Conservation (phyloP, 805 yeast species). For the Nakazawaea peltata region DNA sequence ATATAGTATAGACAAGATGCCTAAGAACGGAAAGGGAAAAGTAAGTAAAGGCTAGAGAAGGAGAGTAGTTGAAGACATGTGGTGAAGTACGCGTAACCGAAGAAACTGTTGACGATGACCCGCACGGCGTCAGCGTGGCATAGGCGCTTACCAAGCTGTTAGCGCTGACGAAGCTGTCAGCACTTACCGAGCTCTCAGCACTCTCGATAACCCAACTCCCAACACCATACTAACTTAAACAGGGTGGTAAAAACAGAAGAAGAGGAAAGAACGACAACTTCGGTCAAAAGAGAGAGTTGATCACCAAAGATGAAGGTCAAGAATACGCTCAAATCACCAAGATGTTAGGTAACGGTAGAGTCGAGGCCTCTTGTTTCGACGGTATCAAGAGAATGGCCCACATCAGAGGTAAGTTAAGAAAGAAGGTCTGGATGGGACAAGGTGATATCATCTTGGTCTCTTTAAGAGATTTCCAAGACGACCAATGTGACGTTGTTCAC, state of each 20-base stretch:
- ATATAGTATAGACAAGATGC: conserved; percentile 7
- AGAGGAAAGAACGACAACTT: conserved; percentile 96
- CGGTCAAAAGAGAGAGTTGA: conserved; percentile 89
- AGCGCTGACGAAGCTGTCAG: too few relatives aligned
- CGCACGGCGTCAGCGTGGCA: too few relatives aligned
- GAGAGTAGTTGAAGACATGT: background rate
- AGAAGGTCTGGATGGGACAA: conserved; percentile 99
- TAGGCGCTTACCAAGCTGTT: too few relatives aligned
- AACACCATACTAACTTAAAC: background rate
- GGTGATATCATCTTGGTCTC: conserved; percentile 96
- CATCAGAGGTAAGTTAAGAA: conserved; percentile 97
- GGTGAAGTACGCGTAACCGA: too few relatives aligned
- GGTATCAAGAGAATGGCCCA: conserved; percentile 93
- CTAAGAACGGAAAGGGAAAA: conserved; percentile 12
- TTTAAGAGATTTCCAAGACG: conserved; percentile 97
- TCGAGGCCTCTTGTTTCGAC: conserved; percentile 93
- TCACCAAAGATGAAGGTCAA: conserved; percentile 91
- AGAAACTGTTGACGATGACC: too few relatives aligned
- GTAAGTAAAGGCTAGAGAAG: conserved; percentile 1
- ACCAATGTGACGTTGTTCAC: conserved; percentile 95
- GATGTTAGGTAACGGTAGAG: conserved; percentile 98
- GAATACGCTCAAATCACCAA: conserved; percentile 97
- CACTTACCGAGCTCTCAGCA: too few relatives aligned
- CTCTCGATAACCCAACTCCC: too few relatives aligned
- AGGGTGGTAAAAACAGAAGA: conserved; percentile 91